Conservation (phyloP, 1,284 basidiomycete genomes). For the Sphaerobolus stellatus region DNA sequence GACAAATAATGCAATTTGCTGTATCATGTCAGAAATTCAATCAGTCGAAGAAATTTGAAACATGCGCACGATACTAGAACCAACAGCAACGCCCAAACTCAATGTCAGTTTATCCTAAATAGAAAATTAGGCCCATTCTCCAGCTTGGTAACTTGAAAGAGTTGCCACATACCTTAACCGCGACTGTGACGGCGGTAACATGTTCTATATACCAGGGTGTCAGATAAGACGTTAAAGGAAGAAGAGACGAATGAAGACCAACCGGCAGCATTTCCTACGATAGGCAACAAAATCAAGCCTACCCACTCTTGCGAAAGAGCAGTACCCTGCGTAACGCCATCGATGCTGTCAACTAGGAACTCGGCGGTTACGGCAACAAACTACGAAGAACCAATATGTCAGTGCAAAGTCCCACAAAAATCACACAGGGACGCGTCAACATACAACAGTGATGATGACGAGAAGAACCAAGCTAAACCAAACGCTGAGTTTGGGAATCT, state of each 20-base stretch:
- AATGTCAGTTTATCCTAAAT: slow-evolving; percentile 65
- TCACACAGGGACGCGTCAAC: slow-evolving; percentile 22
- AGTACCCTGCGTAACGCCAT: slow-evolving; percentile 54
- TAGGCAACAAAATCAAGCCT: slow-evolving; percentile 84
- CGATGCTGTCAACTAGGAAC: slow-evolving; percentile 78
- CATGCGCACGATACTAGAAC: slow-evolving; percentile 78
- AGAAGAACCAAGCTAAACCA: slow-evolving; percentile 54
- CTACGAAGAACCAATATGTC: slow-evolving; percentile 35
- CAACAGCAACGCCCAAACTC: slow-evolving; percentile 80
- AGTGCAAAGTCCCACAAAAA: neutral
- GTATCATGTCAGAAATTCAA: neutral
- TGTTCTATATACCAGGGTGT: slow-evolving; percentile 54
- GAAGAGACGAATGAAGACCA: slow-evolving; percentile 17
- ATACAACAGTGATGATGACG: slow-evolving; percentile 61
- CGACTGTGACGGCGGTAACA: slow-evolving; percentile 84
- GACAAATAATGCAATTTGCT: slow-evolving; percentile 88
- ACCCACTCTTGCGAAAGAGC: slow-evolving; percentile 75
- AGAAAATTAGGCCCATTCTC: slow-evolving; percentile 12
- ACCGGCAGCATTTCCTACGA: slow-evolving; percentile 84
- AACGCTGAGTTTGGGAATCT: slow-evolving; percentile 57
- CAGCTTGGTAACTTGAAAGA: no score
- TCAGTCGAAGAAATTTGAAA: slow-evolving; percentile 11
- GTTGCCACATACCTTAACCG: slow-evolving; percentile 68
- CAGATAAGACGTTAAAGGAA: neutral
- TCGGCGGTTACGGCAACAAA: slow-evolving; percentile 83